Conservation (phyloP, 2,329 filamentous ascomycete genomes). For the Diaporthe vexans region DNA sequence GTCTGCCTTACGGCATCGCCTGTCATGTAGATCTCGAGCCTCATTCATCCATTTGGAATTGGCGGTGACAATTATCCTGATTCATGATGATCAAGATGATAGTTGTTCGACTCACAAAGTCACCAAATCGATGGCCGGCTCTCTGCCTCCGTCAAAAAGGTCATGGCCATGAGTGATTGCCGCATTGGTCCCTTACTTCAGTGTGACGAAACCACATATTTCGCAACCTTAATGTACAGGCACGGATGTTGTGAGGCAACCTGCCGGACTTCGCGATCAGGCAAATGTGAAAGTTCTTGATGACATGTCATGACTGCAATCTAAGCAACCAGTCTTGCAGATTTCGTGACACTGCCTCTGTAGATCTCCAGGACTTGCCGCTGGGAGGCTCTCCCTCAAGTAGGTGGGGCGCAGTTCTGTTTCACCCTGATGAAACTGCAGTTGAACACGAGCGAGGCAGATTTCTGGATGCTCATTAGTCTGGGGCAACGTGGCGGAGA, state of each 20-base stretch:
- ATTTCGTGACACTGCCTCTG: background rate
- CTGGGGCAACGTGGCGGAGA: background rate
- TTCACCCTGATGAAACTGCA: background rate
- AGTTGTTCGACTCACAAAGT: too few relatives aligned
- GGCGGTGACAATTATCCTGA: conserved; percentile 1
- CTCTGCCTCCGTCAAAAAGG: too few relatives aligned
- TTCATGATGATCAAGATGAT: background rate
- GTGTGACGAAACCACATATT: too few relatives aligned
- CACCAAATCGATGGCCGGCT: too few relatives aligned
- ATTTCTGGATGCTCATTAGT: background rate
- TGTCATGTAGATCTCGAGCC: background rate
- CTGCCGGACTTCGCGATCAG: too few relatives aligned
- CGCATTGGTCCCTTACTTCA: too few relatives aligned
- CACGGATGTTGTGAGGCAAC: too few relatives aligned
- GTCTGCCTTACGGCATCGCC: background rate
- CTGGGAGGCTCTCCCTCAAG: background rate
- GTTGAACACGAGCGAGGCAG: background rate
- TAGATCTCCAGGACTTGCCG: background rate
- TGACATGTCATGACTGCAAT: background rate
- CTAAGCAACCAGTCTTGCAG: background rate
- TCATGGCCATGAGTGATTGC: too few relatives aligned
- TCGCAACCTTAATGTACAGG: too few relatives aligned
- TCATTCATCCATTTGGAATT: background rate
- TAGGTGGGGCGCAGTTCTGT: background rate
- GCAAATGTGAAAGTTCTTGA: background rate